phyloP scores from a whole-genome alignment of 805 yeast species.

The Cyberlindnera suaveolens region DNA sequence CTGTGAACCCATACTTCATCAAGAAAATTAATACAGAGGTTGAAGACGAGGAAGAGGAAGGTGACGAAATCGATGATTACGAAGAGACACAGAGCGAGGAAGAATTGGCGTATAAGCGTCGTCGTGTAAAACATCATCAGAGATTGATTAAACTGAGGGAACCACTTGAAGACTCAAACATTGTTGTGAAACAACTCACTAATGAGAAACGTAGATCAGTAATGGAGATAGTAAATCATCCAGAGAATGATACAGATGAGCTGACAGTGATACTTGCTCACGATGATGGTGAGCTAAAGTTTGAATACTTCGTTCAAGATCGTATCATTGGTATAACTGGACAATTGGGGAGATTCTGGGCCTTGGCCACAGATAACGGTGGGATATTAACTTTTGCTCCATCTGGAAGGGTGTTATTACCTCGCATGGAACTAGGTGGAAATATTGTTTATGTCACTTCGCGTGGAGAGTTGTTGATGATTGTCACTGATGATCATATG shows the following conservation, averaged over 20 bases:
- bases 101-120: slow-evolving; percentile 26
- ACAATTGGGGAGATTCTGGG: slow-evolving; percentile 37
- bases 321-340: slow-evolving; percentile 35
- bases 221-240: slow-evolving; percentile 21
- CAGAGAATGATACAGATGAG: slow-evolving; percentile 25
- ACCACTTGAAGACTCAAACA: slow-evolving; percentile 8
- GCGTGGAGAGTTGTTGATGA: slow-evolving; percentile 29
- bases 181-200: slow-evolving; percentile 17
- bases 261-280: slow-evolving; percentile 35
- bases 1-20: slow-evolving; percentile 50
- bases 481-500: slow-evolving; percentile 45
- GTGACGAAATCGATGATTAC: slow-evolving; percentile 24
- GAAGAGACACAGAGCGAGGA: slow-evolving; percentile 46
- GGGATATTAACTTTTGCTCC: slow-evolving; percentile 40
- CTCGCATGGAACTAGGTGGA: slow-evolving; percentile 47
- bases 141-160: slow-evolving; percentile 14
- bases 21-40: slow-evolving; percentile 24
- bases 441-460: slow-evolving; percentile 35
- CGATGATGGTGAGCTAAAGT: slow-evolving; percentile 25
- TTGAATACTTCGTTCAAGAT: slow-evolving; percentile 39
- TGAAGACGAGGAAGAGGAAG: slow-evolving; percentile 21
- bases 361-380: slow-evolving; percentile 55
- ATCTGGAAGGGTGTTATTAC: slow-evolving; percentile 39
- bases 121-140: slow-evolving; percentile 26
- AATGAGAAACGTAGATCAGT: background rate